These are phyloP conservation scores for Phytophthora foliorum DNA, from an alignment of 352 stramenopile genomes.

Conservation along the genomic window DNA sequence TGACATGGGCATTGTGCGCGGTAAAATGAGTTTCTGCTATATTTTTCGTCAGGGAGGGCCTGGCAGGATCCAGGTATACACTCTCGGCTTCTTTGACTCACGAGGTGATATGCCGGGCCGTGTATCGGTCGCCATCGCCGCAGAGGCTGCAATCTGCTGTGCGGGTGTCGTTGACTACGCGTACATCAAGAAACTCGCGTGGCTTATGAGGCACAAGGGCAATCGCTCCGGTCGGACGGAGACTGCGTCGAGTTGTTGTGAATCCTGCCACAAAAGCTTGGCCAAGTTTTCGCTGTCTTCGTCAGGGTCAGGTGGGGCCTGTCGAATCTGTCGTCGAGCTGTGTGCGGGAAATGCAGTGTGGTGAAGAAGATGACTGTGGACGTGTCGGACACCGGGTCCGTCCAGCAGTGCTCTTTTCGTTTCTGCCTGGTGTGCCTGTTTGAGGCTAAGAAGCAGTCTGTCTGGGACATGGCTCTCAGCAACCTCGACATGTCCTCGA, in stretches of 20 bases:
- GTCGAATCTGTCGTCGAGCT: conserved; percentile 51
- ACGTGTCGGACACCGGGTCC: conserved; percentile 43
- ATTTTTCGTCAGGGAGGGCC: conserved; percentile 46
- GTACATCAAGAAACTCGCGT: conserved; percentile 70
- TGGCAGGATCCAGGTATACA: conserved; percentile 50
- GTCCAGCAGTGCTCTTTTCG: conserved; percentile 46
- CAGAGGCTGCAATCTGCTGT: conserved; percentile 53
- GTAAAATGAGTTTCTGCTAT: conserved; percentile 59
- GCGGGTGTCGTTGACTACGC: conserved; percentile 56
- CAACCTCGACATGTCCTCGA: conserved; percentile 6
- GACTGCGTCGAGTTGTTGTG: conserved; percentile 31
- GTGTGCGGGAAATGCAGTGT: conserved; percentile 65
- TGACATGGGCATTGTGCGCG: conserved; percentile 55
- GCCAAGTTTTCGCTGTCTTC: conserved; percentile 29
- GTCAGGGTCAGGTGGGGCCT: conserved; percentile 27
- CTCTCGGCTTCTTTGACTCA: conserved; percentile 61
- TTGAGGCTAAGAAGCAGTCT: conserved; percentile 55
- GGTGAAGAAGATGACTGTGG: conserved; percentile 62
- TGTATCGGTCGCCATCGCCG: conserved; percentile 48
- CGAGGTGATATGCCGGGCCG: conserved; percentile 54
- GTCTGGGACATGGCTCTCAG: conserved; percentile 49
- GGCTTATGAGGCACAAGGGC: conserved; percentile 52
- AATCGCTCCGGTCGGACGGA: background rate
- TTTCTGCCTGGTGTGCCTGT: conserved; percentile 61
- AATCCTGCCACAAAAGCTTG: conserved; percentile 32